Percentiles rank a stretch among this genome's conserved stretches.
Conservation (phyloP, 768 basidiomycete species). For the Mycena epipterygia region DNA sequence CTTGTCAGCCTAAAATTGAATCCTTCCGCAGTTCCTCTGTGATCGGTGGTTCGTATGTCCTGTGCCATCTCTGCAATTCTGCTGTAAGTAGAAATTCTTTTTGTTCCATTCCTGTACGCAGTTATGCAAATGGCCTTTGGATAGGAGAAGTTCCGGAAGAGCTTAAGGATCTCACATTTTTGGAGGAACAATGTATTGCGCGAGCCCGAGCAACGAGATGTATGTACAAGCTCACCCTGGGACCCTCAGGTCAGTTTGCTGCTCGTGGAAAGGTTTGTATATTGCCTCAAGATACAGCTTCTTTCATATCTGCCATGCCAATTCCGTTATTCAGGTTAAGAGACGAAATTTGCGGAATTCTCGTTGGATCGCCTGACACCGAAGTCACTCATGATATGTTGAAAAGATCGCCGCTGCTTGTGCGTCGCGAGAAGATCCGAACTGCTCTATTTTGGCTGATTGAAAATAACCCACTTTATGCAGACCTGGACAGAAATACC, state of each 20-base stretch:
- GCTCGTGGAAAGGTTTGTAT: slow-evolving; percentile 39
- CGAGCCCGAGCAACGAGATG: too few species aligned
- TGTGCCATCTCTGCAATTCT: slow-evolving; percentile 19
- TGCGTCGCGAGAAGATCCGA: slow-evolving; percentile 12
- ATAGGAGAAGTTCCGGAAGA: slow-evolving; percentile 31
- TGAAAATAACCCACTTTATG: slow-evolving; percentile 30
- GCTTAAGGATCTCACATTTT: slow-evolving; percentile 29
- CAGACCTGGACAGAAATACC: slow-evolving; percentile 21
- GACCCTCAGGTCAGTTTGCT: slow-evolving; percentile 36
- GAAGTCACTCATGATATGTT: slow-evolving; percentile 30
- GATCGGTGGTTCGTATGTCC: slow-evolving; percentile 7
- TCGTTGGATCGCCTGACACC: slow-evolving; percentile 36
- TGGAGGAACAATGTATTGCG: slow-evolving; percentile 42
- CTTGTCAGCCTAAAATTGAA: slow-evolving; percentile 16
- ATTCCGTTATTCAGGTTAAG: slow-evolving; percentile 23
- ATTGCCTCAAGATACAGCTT: slow-evolving; percentile 33
- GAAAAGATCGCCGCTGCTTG: slow-evolving; percentile 31
- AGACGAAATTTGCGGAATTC: slow-evolving; percentile 38
- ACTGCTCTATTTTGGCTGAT: slow-evolving; percentile 14
- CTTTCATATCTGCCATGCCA: slow-evolving; percentile 26
- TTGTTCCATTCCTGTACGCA: slow-evolving; percentile 30
- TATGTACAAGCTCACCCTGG: slow-evolving; percentile 31
- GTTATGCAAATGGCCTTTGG: slow-evolving; percentile 41
- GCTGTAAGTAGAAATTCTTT: slow-evolving; percentile 23
- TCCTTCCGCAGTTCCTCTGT: slow-evolving; percentile 5